phyloP scores from a whole-genome alignment of 768 basidiomycete species.

The Scleroderma bovista region DNA sequence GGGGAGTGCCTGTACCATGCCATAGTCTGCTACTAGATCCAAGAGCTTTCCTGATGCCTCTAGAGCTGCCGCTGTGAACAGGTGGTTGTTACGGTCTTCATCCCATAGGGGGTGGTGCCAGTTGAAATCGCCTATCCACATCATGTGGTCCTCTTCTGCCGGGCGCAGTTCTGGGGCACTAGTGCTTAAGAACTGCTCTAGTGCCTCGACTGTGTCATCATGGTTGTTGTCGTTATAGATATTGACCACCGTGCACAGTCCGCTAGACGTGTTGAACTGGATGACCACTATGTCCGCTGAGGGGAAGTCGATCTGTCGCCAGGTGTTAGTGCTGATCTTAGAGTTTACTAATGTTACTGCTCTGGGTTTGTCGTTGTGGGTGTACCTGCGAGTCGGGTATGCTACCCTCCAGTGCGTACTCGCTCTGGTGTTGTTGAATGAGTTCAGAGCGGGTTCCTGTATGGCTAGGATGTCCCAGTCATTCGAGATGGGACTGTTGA shows the following conservation, averaged over 20 bases:
- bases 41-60: slow-evolving; percentile 22
- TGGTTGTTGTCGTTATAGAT: slow-evolving; percentile 9
- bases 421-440: background rate
- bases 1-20: slow-evolving; percentile 33
- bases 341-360: slow-evolving; percentile 17
- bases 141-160: slow-evolving; percentile 6
- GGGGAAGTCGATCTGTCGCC: slow-evolving; percentile 18
- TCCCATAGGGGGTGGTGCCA: slow-evolving; percentile 31
- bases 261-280: background rate
- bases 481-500: too few species aligned
- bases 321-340: slow-evolving; percentile 13
- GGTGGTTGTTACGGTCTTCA: slow-evolving; percentile 10
- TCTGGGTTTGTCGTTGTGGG: background rate
- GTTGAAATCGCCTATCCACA: slow-evolving; percentile 28
- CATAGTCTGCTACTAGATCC: slow-evolving; percentile 14
- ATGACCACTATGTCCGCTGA: slow-evolving; percentile 18
- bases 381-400: background rate
- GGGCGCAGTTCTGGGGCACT: background rate
- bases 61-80: slow-evolving; percentile 14
- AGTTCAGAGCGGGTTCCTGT: background rate
- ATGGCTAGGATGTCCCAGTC: too few species aligned
- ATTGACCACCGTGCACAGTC: slow-evolving; percentile 12
- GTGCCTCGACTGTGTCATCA: background rate
- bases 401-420: background rate
- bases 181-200: background rate